Percentiles rank a stretch among this genome's conserved stretches.
phyloP scores from a whole-genome alignment of 2,329 filamentous ascomycete genomes.

The Penicillium sp. region DNA sequence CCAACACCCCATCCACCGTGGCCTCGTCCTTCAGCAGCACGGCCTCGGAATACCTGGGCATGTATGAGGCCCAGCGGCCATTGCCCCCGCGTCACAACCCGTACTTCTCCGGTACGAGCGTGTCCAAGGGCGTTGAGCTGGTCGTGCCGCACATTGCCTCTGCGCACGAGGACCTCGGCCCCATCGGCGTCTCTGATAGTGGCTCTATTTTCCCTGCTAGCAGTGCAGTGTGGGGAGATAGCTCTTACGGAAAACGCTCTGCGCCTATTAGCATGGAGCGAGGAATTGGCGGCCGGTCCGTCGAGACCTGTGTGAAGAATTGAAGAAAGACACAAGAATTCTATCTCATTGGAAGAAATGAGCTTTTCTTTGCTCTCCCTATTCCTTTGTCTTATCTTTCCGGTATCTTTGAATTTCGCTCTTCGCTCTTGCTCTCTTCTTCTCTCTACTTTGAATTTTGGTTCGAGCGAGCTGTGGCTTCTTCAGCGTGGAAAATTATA shows the following conservation, averaged over 20 bases:
- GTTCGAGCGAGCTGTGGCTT: not conserved
- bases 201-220: slow-evolving; percentile 33
- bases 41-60: slow-evolving; percentile 35
- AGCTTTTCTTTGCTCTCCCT: not conserved
- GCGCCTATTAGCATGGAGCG: slow-evolving; percentile 13
- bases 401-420: not conserved
- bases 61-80: slow-evolving; percentile 32
- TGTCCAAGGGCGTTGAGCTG: slow-evolving; percentile 39
- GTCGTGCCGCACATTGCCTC: slow-evolving; percentile 41
- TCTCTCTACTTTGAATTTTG: not conserved
- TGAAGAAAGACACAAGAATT: not conserved
- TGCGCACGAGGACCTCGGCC: slow-evolving; percentile 14
- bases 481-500: slow-evolving; percentile 5
- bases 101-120: slow-evolving; percentile 34
- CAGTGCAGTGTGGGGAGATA: slow-evolving; percentile 30
- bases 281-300: slow-evolving; percentile 3
- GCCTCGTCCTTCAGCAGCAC: slow-evolving; percentile 42
- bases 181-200: slow-evolving; percentile 21
- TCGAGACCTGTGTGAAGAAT: slow-evolving; percentile 2
- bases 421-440: not conserved
- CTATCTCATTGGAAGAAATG: not conserved
- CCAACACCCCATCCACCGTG: slow-evolving; percentile 39
- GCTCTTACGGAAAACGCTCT: slow-evolving; percentile 12
- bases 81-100: slow-evolving; percentile 44
- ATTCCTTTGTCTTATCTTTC: not conserved